Evolutionary conservation across 495 filamentous ascomycete genomes (phyloP).

Genomic region (Amphirosellinia nigrospora): DNA sequence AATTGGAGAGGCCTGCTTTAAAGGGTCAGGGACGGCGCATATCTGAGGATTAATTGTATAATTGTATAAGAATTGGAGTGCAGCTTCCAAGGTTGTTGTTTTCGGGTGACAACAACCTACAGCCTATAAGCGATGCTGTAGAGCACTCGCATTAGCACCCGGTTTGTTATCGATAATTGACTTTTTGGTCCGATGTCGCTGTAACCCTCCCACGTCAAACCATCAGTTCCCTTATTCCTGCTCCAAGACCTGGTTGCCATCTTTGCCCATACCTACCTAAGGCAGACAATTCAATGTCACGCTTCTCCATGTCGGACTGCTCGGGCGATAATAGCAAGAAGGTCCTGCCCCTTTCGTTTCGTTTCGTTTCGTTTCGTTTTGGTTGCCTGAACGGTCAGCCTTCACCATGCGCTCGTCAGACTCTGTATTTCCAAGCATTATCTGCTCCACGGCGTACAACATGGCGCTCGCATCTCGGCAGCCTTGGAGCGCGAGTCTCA

Average conservation of each 20-base stretch:
- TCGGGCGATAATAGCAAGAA: background rate
- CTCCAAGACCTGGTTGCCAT: too few relatives aligned
- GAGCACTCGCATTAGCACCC: conserved; percentile 9
- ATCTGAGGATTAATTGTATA: background rate
- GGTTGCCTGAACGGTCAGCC: background rate
- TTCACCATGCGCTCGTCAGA: background rate
- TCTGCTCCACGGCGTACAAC: background rate
- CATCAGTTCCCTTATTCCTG: too few relatives aligned
- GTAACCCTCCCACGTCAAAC: conserved; percentile 3
- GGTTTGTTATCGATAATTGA: conserved; percentile 30
- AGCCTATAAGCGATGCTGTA: conserved; percentile 11
- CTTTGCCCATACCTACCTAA: too few relatives aligned
- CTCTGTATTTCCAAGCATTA: background rate
- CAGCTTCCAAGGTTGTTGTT: conserved; percentile 8
- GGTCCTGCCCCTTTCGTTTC: too few relatives aligned
- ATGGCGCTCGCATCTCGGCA: background rate
- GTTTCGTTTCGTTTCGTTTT: background rate
- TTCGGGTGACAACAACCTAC: conserved; percentile 1
- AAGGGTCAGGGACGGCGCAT: conserved; percentile 1
- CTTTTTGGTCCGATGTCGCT: conserved; percentile 29
- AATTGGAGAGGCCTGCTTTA: background rate
- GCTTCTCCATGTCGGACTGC: background rate
- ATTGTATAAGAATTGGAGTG: background rate
- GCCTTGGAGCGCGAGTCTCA: background rate
- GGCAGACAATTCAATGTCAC: background rate